A percentile compares a stretch with the other conserved stretches of the same genome.
phyloP scores from a whole-genome alignment of 805 yeast species.

The Yarrowia sp. region DNA sequence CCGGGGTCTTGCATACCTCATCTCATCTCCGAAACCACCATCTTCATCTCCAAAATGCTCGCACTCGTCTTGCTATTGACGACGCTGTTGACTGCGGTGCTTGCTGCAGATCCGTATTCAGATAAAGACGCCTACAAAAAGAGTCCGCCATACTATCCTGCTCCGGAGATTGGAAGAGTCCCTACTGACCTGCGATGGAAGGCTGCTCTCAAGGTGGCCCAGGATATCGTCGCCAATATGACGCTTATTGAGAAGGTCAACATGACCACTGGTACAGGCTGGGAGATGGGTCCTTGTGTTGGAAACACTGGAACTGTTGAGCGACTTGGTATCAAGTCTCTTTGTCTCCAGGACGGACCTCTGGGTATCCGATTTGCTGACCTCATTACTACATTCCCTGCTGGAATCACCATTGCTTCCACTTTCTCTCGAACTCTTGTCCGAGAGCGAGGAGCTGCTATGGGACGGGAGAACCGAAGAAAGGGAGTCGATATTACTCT shows the following conservation, averaged over 20 bases:
- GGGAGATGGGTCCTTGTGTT: conserved; percentile 62
- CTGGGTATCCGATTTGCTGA: conserved; percentile 64
- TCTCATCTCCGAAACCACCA: not conserved
- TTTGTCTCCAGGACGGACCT: conserved; percentile 70
- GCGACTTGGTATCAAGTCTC: conserved; percentile 59
- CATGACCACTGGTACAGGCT: conserved; percentile 68
- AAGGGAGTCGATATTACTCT: conserved; percentile 64
- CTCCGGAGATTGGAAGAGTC: conserved; percentile 43
- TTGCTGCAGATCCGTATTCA: conserved; percentile 5
- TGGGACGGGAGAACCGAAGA: conserved; percentile 61
- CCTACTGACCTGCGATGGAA: conserved; percentile 57
- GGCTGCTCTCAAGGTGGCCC: conserved; percentile 62
- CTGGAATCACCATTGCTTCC: conserved; percentile 65
- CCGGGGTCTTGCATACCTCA: conserved; percentile 15
- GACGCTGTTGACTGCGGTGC: conserved; percentile 12
- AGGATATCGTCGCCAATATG: conserved; percentile 62
- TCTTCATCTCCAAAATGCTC: not conserved
- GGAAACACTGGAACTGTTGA: conserved; percentile 69
- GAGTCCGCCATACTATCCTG: conserved; percentile 44
- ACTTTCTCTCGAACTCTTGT: conserved; percentile 63
- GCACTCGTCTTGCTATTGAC: conserved; percentile 9
- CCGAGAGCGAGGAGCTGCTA: conserved; percentile 61
- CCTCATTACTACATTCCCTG: conserved; percentile 62
- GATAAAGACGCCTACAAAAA: conserved; percentile 26
- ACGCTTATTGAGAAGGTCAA: conserved; percentile 66